Conservation (phyloP, 2,329 filamentous ascomycete genomes). For the Ceratocystis ficicola region DNA sequence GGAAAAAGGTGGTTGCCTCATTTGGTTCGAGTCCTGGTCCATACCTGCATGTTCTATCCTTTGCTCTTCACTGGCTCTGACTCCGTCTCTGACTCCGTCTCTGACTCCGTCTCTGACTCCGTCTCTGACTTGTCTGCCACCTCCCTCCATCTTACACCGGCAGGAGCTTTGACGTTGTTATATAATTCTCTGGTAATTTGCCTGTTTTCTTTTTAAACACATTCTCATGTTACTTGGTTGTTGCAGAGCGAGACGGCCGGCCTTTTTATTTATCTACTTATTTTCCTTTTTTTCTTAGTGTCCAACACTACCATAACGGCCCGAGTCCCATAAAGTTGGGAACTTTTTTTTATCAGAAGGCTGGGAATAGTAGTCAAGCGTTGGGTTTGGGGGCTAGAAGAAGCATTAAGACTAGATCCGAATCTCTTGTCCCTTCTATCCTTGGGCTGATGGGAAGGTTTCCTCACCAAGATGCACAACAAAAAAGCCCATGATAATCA, state of each 20-base stretch:
- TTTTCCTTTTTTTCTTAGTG: neutral
- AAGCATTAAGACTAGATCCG: neutral
- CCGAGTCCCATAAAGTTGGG: slow-evolving; percentile 5
- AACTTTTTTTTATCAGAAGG: slow-evolving; percentile 10
- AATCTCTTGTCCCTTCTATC: neutral
- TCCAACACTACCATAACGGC: slow-evolving; percentile 3
- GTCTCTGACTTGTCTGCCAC: neutral
- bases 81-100: neutral
- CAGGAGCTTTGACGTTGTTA: neutral
- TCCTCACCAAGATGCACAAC: neutral
- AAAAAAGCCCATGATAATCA: neutral
- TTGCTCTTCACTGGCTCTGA: neutral
- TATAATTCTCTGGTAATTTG: neutral
- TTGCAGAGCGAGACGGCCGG: neutral
- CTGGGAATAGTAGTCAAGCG: neutral
- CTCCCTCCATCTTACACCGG: neutral
- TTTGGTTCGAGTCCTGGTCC: neutral
- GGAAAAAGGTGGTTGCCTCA: neutral
- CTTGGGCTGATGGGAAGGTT: too few species aligned
- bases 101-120: neutral
- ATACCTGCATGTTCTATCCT: neutral
- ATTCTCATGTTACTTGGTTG: neutral
- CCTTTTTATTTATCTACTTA: neutral
- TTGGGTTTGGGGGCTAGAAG: neutral
- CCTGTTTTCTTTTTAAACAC: neutral